Conservation (phyloP, 2,329 filamentous ascomycete genomes). For the Botryotinia convoluta region DNA sequence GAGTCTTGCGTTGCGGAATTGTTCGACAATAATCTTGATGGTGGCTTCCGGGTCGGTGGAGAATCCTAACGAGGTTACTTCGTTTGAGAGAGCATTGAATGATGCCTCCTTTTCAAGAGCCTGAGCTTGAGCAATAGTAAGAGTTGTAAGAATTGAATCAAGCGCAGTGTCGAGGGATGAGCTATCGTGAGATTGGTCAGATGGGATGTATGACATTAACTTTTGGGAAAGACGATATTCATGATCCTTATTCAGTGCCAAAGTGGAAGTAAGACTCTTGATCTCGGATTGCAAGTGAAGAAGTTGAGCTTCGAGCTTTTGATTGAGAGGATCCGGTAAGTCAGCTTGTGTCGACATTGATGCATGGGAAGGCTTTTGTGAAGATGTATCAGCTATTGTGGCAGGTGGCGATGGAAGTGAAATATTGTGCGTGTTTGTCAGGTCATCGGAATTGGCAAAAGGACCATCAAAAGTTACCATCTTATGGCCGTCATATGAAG, state of each 20-base stretch:
- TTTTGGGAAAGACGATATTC: constrained; percentile 33
- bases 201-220: constrained; percentile 32
- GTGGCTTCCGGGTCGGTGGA: constrained; percentile 42
- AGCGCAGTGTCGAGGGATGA: constrained; percentile 35
- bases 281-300: constrained; percentile 31
- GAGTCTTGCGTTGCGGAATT: constrained; percentile 56
- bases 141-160: constrained; percentile 36
- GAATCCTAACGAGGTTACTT: constrained; percentile 53
- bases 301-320: constrained; percentile 31
- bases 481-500: not conserved
- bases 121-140: constrained; percentile 36
- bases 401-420: constrained; percentile 38
- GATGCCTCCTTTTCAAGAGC: constrained; percentile 43
- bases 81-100: constrained; percentile 47
- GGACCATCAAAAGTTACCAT: constrained; percentile 21
- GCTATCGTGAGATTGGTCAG: constrained; percentile 30
- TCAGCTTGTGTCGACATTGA: constrained; percentile 30
- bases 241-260: constrained; percentile 34
- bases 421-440: constrained; percentile 33
- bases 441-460: constrained; percentile 23
- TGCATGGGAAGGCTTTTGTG: constrained; percentile 23
- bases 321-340: constrained; percentile 31
- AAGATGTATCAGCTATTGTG: constrained; percentile 36
- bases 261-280: constrained; percentile 28
- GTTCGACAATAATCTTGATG: constrained; percentile 46